phyloP scores from a whole-genome alignment of 1,284 basidiomycete genomes.

The Coniferiporia sulphurascens region DNA sequence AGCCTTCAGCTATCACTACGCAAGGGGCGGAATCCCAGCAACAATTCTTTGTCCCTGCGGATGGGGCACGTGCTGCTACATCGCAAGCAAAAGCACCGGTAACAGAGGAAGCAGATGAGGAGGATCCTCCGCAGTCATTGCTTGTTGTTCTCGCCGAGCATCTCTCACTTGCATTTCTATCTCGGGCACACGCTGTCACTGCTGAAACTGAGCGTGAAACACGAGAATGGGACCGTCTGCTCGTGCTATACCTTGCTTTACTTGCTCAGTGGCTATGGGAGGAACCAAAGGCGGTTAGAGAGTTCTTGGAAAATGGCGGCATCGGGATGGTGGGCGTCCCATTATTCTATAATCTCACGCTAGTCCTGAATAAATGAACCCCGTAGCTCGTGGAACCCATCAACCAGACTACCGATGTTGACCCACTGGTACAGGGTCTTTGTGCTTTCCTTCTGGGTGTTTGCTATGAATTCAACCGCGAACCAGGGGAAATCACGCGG shows the following conservation, averaged over 20 bases:
- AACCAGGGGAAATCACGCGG: constrained; percentile 89
- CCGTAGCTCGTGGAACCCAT: constrained; percentile 87
- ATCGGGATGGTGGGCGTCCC: constrained; percentile 73
- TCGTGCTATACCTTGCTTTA: constrained; percentile 81
- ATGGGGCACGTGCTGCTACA: constrained; percentile 40
- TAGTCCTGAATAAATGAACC: too few species aligned
- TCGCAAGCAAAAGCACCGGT: constrained; percentile 25
- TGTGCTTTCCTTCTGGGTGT: constrained; percentile 90
- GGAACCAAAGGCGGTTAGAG: constrained; percentile 80
- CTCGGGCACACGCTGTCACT: constrained; percentile 62
- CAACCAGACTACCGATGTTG: constrained; percentile 83
- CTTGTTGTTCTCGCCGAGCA: constrained; percentile 72
- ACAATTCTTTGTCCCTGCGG: constrained; percentile 69
- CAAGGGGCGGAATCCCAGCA: constrained; percentile 33
- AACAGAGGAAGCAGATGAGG: constrained; percentile 40
- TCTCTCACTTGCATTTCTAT: constrained; percentile 62
- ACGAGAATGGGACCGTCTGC: constrained; percentile 85
- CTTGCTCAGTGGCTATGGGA: constrained; percentile 97
- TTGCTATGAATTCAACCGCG: constrained; percentile 93
- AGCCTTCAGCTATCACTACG: constrained; percentile 41
- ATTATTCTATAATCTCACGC: background rate
- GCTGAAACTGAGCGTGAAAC: constrained; percentile 50
- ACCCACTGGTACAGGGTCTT: constrained; percentile 85
- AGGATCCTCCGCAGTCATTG: constrained; percentile 63
- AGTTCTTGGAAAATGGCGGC: constrained; percentile 88